These are phyloP conservation scores for Plasmodium fragile DNA, from an alignment of 169 alveolate species.

Conservation along the genomic window DNA sequence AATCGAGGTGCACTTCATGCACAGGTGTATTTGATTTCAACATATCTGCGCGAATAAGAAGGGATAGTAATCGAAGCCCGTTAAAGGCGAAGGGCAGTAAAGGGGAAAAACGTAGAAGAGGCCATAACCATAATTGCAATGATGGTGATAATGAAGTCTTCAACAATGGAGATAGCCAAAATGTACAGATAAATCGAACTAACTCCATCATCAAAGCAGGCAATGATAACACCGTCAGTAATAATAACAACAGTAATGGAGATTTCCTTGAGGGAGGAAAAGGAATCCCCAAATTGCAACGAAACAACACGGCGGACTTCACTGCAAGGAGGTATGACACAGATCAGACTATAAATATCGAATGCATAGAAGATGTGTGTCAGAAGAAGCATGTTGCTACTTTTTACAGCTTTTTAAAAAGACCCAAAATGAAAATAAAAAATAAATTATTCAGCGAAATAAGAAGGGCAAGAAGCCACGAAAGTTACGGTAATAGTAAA, in stretches of 20 bases:
- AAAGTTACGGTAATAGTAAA: slow-evolving; percentile 42
- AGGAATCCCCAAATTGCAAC: slow-evolving; percentile 1
- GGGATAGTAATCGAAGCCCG: neutral
- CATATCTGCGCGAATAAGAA: neutral
- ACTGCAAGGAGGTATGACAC: slow-evolving; percentile 49
- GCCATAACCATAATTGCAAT: neutral
- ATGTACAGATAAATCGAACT: neutral
- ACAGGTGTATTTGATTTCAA: neutral
- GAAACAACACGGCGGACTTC: slow-evolving; percentile 52
- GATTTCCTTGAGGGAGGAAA: slow-evolving; percentile 4
- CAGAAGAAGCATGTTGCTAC: slow-evolving; percentile 43
- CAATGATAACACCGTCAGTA: neutral
- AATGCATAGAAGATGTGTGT: slow-evolving; percentile 30
- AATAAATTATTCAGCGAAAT: slow-evolving; percentile 38
- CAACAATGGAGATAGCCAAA: neutral
- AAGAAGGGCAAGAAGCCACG: slow-evolving; percentile 76
- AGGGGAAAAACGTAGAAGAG: neutral
- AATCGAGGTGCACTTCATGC: neutral
- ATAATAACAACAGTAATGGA: neutral
- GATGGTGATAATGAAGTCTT: neutral
- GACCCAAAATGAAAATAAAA: slow-evolving; percentile 25
- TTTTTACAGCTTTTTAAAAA: slow-evolving; percentile 60
- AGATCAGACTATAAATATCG: slow-evolving; percentile 65
- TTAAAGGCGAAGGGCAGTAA: neutral
- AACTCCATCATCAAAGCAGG: neutral